Conservation (phyloP, 352 stramenopile genomes). For the Pythium scleroteichum region DNA sequence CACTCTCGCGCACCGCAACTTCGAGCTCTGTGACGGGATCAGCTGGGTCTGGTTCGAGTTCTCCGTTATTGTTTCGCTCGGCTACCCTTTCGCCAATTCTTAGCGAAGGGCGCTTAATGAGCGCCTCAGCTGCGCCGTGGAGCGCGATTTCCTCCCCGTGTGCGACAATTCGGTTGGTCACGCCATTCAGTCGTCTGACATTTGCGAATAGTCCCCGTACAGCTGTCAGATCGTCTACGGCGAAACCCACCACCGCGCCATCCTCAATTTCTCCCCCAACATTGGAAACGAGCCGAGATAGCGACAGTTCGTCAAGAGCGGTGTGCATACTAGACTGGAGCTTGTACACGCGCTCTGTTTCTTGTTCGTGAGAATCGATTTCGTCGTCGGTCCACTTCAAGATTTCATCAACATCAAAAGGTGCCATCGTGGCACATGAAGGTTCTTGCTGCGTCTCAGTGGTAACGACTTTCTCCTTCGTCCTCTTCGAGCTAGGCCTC, state of each 20-base stretch:
- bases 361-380: slow-evolving; percentile 42
- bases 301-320: slow-evolving; percentile 33
- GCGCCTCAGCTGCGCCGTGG: slow-evolving; percentile 37
- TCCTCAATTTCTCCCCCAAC: not conserved
- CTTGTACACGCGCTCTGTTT: slow-evolving; percentile 47
- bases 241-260: not conserved
- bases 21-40: slow-evolving; percentile 1
- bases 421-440: not conserved
- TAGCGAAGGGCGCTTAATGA: slow-evolving; percentile 50
- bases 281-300: slow-evolving; percentile 13
- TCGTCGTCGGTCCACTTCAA: slow-evolving; percentile 53
- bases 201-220: not conserved
- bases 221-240: slow-evolving; percentile 5
- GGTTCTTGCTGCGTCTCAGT: too few species aligned
- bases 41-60: not conserved
- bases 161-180: slow-evolving; percentile 26
- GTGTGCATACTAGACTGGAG: slow-evolving; percentile 36
- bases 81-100: slow-evolving; percentile 3
- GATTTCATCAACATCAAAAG: slow-evolving; percentile 16
- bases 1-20: slow-evolving; percentile 5
- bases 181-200: slow-evolving; percentile 14
- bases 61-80: not conserved
- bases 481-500: not conserved
- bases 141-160: slow-evolving; percentile 48
- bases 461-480: too few species aligned